Percentiles rank a stretch among this genome's conserved stretches.
These are phyloP conservation scores for Aspergillus carlsbadensis DNA, from an alignment of 495 filamentous ascomycete genomes.

Conservation along the genomic window DNA sequence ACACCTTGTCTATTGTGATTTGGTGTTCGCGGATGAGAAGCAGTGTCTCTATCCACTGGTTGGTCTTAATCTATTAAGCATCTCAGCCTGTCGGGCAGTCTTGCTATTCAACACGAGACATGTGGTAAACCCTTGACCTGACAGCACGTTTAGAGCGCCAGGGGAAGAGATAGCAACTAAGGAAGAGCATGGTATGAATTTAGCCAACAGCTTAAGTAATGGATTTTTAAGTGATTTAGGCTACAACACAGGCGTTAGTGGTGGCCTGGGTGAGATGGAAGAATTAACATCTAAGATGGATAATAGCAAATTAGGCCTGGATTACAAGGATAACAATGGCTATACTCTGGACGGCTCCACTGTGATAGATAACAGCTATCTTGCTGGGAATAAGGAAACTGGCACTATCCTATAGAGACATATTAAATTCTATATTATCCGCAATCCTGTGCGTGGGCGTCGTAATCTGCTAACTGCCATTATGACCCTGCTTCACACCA, in stretches of 20 bases:
- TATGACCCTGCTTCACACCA: neutral
- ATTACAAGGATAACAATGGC: too few relatives aligned
- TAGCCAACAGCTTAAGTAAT: too few relatives aligned
- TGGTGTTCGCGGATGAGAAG: conserved; percentile 1
- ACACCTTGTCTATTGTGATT: neutral
- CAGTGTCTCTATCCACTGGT: neutral
- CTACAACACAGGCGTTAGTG: too few relatives aligned
- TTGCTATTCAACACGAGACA: neutral
- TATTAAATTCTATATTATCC: conserved; percentile 1
- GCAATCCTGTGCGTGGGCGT: neutral
- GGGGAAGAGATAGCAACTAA: too few relatives aligned
- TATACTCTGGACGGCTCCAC: too few relatives aligned
- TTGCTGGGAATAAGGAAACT: neutral
- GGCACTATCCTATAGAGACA: neutral
- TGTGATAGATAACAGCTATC: neutral
- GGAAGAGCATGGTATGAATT: too few relatives aligned
- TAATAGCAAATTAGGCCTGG: too few relatives aligned
- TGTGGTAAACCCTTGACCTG: neutral
- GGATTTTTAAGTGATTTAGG: too few relatives aligned
- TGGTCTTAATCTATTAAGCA: neutral
- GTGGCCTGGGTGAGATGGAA: too few relatives aligned
- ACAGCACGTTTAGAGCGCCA: neutral
- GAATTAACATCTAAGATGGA: too few relatives aligned
- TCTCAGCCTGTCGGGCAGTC: neutral
- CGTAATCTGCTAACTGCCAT: neutral